These are phyloP conservation scores for Aphanomyces cochlioides DNA, from an alignment of 352 stramenopile species.

Conservation along the genomic window DNA sequence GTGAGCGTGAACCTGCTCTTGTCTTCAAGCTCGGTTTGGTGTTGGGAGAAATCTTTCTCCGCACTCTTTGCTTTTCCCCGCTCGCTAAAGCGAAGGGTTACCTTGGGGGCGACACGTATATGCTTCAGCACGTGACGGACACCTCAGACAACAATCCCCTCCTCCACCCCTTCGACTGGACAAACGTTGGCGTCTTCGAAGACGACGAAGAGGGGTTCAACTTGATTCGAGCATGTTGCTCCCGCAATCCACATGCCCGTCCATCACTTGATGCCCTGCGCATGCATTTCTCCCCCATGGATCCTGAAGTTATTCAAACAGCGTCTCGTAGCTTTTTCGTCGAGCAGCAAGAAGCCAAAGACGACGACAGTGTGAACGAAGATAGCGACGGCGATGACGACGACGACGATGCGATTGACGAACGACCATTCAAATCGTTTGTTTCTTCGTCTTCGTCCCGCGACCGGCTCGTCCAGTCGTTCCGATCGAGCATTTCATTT, in stretches of 20 bases:
- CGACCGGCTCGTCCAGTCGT: not conserved
- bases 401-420: not conserved
- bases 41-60: conserved; percentile 21
- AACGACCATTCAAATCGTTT: not conserved
- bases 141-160: not conserved
- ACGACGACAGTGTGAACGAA: not conserved
- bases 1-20: not conserved
- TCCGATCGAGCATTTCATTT: not conserved
- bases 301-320: too few relatives aligned
- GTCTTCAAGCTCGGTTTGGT: conserved; percentile 16
- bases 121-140: not conserved
- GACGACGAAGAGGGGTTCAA: not conserved
- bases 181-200: not conserved
- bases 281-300: not conserved
- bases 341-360: not conserved
- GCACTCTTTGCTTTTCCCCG: not conserved
- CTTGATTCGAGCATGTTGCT: not conserved
- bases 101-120: conserved; percentile 12
- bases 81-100: not conserved
- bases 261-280: not conserved
- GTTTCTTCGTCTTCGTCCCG: not conserved
- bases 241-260: not conserved
- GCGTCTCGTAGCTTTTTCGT: too few relatives aligned
- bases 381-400: not conserved
- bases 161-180: conserved; percentile 5